Evolutionary conservation across 1,284 basidiomycete genomes (phyloP).

Genomic region (Cryptococcus sp.): DNA sequence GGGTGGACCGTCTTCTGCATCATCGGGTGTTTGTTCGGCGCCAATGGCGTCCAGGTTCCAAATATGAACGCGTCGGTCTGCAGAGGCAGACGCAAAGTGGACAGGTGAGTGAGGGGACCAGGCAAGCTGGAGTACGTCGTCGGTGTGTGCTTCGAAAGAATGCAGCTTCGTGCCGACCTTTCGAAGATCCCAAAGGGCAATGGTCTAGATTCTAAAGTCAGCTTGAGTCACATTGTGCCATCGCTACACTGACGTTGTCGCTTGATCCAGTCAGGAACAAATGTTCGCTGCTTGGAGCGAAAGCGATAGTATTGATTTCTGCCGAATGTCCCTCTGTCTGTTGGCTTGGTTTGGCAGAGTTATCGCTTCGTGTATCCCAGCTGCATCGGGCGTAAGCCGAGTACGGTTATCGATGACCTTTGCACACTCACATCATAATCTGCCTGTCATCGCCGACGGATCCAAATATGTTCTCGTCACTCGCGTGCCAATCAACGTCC

Average conservation of each 20-base stretch:
- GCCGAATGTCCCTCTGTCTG: conserved; percentile 83
- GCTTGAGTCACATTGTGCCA: neutral
- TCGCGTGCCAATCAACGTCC: conserved; percentile 96
- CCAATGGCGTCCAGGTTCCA: conserved; percentile 96
- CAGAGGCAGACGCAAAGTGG: conserved; percentile 87
- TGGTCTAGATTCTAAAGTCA: conserved; percentile 62
- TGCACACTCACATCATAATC: conserved; percentile 74
- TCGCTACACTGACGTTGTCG: conserved; percentile 68
- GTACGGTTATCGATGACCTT: neutral
- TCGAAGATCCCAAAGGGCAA: conserved; percentile 86
- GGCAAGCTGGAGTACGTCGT: conserved; percentile 89
- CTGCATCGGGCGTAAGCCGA: conserved; percentile 54
- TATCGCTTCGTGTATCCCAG: conserved; percentile 82
- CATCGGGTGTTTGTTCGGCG: conserved; percentile 93
- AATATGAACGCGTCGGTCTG: conserved; percentile 88
- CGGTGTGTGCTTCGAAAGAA: conserved; percentile 87
- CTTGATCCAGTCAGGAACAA: conserved; percentile 91
- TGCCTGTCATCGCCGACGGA: conserved; percentile 97
- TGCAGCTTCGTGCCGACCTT: conserved; percentile 79
- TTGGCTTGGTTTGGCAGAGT: conserved; percentile 65
- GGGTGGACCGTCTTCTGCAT: conserved; percentile 93
- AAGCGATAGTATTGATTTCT: conserved; percentile 89
- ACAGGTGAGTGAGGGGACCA: conserved; percentile 94
- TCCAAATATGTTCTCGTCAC: conserved; percentile 81
- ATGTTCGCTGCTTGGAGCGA: conserved; percentile 78